Conservation (phyloP, 139 green algal species). For the Coccomyxa sp. region DNA sequence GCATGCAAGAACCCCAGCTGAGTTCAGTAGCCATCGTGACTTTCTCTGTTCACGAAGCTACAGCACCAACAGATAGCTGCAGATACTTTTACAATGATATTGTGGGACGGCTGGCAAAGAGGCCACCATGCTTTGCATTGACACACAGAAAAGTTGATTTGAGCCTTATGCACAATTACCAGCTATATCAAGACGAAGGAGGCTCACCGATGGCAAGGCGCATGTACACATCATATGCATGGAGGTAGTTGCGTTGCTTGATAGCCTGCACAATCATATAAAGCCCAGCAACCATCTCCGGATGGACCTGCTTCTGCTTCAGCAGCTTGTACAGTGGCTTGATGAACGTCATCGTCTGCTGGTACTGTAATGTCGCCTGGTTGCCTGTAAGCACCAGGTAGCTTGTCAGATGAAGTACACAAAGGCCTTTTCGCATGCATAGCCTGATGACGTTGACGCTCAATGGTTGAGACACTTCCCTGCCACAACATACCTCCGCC, state of each 20-base stretch:
- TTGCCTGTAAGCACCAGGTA: constrained; percentile 30
- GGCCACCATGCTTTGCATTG: too few relatives aligned
- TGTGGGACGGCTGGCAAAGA: too few relatives aligned
- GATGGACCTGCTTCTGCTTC: constrained; percentile 48
- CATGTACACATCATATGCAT: constrained; percentile 95
- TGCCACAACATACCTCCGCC: constrained; percentile 9
- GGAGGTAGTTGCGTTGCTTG: constrained; percentile 87
- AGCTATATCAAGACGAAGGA: neutral
- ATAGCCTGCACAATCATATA: constrained; percentile 62
- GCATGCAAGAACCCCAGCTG: neutral
- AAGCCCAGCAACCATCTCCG: constrained; percentile 45
- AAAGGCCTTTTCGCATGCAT: neutral
- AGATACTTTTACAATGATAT: neutral
- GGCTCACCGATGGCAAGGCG: constrained; percentile 75
- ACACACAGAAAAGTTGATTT: too few relatives aligned
- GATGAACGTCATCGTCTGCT: constrained; percentile 82
- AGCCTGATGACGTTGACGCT: neutral
- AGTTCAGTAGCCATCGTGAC: neutral
- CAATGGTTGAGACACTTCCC: neutral
- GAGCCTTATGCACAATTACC: too few relatives aligned
- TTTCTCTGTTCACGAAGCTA: too few relatives aligned
- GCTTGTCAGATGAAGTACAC: neutral
- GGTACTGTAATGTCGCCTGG: constrained; percentile 59
- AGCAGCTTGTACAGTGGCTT: constrained; percentile 80
- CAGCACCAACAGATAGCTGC: too few relatives aligned